Evolutionary conservation across 768 basidiomycete species (phyloP).

Genomic region (Serendipita indica): DNA sequence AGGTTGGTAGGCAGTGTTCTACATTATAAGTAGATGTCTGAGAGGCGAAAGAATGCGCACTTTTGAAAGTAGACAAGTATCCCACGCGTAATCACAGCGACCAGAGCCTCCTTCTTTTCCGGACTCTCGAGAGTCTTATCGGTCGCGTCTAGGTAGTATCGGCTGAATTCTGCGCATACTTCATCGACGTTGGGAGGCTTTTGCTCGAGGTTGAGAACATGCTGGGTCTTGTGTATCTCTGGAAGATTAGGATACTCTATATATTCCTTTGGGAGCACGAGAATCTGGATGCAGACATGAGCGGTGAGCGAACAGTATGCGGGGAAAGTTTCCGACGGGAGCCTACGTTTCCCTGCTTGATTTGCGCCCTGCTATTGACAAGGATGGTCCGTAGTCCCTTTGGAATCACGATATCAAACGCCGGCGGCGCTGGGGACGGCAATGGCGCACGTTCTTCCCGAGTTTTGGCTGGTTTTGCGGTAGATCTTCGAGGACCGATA

Average conservation of each 20-base stretch:
- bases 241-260: background rate
- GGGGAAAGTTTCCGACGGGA: background rate
- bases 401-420: background rate
- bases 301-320: background rate
- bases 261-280: background rate
- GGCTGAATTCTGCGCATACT: background rate
- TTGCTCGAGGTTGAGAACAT: background rate
- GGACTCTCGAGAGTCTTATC: background rate
- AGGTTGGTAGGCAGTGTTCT: constrained; percentile 1
- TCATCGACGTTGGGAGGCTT: background rate
- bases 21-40: background rate
- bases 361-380: background rate
- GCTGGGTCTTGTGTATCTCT: background rate
- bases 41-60: background rate
- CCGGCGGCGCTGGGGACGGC: background rate
- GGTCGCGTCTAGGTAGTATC: background rate
- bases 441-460: background rate
- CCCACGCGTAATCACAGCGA: constrained; percentile 4
- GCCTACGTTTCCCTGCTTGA: constrained; percentile 3
- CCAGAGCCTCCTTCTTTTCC: background rate
- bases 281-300: background rate
- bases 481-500: background rate
- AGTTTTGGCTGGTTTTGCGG: background rate
- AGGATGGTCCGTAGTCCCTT: background rate
- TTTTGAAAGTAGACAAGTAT: constrained; percentile 5